Percentiles rank a stretch among this genome's conserved stretches.
Evolutionary conservation across 306 rosid genomes (phyloP).

Genomic region (Pyrus pyrifolia): DNA sequence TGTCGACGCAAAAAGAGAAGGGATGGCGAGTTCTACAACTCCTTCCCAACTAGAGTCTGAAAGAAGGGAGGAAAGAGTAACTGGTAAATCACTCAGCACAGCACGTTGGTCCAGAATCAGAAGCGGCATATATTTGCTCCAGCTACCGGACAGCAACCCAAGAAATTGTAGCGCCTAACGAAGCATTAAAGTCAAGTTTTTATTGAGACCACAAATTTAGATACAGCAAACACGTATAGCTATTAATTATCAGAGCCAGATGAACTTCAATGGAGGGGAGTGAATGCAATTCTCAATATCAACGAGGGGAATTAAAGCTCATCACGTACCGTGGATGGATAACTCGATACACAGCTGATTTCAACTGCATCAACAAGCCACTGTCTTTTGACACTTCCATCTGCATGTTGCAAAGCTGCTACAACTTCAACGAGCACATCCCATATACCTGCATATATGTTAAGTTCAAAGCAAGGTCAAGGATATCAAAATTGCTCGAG

Average conservation of each 20-base stretch:
- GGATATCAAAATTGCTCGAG: background rate
- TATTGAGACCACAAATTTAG: background rate
- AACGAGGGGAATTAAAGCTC: background rate
- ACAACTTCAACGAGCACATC: constrained; percentile 69
- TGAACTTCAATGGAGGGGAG: background rate
- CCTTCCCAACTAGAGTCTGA: constrained; percentile 46
- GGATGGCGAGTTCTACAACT: constrained; percentile 46
- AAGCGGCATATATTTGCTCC: constrained; percentile 84
- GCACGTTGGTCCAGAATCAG: constrained; percentile 53
- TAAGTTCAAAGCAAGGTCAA: background rate
- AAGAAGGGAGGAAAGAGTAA: constrained; percentile 66
- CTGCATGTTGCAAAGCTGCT: constrained; percentile 67
- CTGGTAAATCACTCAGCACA: constrained; percentile 71
- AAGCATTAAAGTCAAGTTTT: constrained; percentile 5
- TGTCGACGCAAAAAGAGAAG: constrained; percentile 48
- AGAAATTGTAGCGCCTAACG: constrained; percentile 64
- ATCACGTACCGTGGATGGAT: constrained; percentile 75
- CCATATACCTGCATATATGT: constrained; percentile 60
- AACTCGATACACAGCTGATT: constrained; percentile 70
- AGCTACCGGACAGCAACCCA: constrained; percentile 68
- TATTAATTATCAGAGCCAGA: too few species aligned
- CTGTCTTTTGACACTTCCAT: constrained; percentile 62
- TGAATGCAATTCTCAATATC: background rate
- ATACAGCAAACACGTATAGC: too few species aligned
- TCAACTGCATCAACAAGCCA: constrained; percentile 87